A percentile compares a stretch with the other conserved stretches of the same genome.
Conservation (phyloP, 371 early-diverging fungal genomes). For the Lichtheimia corymbifera region DNA sequence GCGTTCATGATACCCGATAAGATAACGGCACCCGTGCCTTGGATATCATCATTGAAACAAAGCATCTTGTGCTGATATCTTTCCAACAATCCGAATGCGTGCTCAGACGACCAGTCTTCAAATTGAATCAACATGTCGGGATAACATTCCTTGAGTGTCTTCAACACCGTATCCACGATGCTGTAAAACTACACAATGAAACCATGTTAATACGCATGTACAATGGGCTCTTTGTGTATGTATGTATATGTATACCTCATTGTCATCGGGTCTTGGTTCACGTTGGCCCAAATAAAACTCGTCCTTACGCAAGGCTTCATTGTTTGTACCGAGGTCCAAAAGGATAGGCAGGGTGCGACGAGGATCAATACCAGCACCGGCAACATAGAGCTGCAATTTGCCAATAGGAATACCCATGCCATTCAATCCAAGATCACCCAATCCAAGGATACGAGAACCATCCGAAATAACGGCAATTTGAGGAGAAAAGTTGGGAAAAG, state of each 20-base stretch:
- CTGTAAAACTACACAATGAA: constrained; percentile 61
- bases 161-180: constrained; percentile 78
- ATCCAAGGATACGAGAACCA: constrained; percentile 90
- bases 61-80: constrained; percentile 68
- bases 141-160: constrained; percentile 66
- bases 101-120: constrained; percentile 92
- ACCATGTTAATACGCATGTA: background rate
- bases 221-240: background rate
- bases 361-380: constrained; percentile 90
- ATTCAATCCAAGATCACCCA: constrained; percentile 89
- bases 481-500: constrained; percentile 45
- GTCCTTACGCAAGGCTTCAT: constrained; percentile 70
- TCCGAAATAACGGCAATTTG: constrained; percentile 93
- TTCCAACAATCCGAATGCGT: constrained; percentile 73
- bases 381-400: constrained; percentile 91
- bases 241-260: constrained; percentile 37
- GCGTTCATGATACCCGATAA: constrained; percentile 92
- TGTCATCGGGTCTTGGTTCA: constrained; percentile 39
- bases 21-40: constrained; percentile 90
- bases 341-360: constrained; percentile 82
- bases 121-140: constrained; percentile 87
- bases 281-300: constrained; percentile 85
- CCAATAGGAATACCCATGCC: constrained; percentile 95
- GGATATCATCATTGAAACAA: constrained; percentile 75
- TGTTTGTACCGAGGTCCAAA: constrained; percentile 90